phyloP scores from a whole-genome alignment of 176 grass and related monocot genomes.

The Carex kokanica region DNA sequence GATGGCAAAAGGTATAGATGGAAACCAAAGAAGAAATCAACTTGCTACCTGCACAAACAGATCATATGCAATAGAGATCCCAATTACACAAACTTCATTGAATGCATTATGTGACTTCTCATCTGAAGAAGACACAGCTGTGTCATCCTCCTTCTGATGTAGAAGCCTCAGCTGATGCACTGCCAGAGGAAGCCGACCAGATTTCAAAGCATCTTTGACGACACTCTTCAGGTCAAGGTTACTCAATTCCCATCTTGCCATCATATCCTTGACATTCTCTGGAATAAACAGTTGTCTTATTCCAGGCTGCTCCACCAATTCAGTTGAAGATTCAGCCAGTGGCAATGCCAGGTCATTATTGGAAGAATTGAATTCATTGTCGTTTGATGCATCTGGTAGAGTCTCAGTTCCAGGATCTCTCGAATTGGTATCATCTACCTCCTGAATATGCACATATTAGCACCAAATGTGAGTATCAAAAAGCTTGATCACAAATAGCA shows the following conservation, averaged over 20 bases:
- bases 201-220: conserved; percentile 87
- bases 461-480: conserved; percentile 20
- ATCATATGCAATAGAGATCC: conserved; percentile 87
- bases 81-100: conserved; percentile 79
- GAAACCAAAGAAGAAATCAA: conserved; percentile 5
- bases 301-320: conserved; percentile 29
- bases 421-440: conserved; percentile 59
- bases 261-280: conserved; percentile 92
- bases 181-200: conserved; percentile 79
- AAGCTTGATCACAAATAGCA: conserved; percentile 13
- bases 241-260: conserved; percentile 72
- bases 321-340: conserved; percentile 45
- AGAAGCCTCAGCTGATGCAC: conserved; percentile 92
- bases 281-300: conserved; percentile 39
- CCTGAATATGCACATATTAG: conserved; percentile 36
- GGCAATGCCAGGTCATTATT: conserved; percentile 40
- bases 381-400: conserved; percentile 43
- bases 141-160: conserved; percentile 38
- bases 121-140: conserved; percentile 27
- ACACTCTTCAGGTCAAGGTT: conserved; percentile 75
- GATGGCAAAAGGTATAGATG: background rate
- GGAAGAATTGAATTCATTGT: conserved; percentile 41
- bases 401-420: conserved; percentile 44
- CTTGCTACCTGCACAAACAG: conserved; percentile 74
- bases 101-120: conserved; percentile 62